Base-by-base conservation (phyloP, 176 grass and related monocot genomes). In the Oryza glaberrima region DNA sequence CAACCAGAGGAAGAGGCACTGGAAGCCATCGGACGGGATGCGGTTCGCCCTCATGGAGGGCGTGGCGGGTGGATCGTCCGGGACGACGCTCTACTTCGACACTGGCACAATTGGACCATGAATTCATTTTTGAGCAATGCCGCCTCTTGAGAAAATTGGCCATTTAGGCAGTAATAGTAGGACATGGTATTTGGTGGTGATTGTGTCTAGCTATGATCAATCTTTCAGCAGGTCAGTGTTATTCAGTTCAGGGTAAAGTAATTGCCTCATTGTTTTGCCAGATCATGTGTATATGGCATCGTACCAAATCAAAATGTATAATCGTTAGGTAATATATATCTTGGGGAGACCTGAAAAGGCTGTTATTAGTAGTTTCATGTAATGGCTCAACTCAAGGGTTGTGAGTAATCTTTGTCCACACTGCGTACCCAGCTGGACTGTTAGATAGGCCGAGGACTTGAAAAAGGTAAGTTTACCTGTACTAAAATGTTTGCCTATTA, bases 11-110 rank as follows among this genome's bases (percentile, higher is more conserved):
- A 97, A 97, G 75, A 86, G 94, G 67, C 94, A 94, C 81, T 97
- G 95, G 95, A 98, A 95, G 69, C 95, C 92, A 0, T 94, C 95
- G 0, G 95, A 98, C 49, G 95, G 93, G 79, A 98, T 95, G 95
- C 70, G 95, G 28, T 98, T 91, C 9, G 89, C 92, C 0, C 88
- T 98, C 44, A 98, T 93, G 90, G 95, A 98, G 43, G 92, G 90
- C 12, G 95, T 94, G 6, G 84, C 75, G 11, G 79, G 86, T 43
- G 90, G 86, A 13, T 93, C 95, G 15, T 88, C 92, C 9, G 95
- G 88, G 56, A 98, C 92, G 8, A 98, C 90, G 56, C 79, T 98
- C 64, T 98, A 93, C 84, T 98, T 98, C 14, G 92, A 94, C 54
- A 95, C 90, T 1, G 95, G 90, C 73, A 88, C 92, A 5, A 86